Conservation (phyloP, 208 protist genomes). For the Leishmania guyanensis region DNA sequence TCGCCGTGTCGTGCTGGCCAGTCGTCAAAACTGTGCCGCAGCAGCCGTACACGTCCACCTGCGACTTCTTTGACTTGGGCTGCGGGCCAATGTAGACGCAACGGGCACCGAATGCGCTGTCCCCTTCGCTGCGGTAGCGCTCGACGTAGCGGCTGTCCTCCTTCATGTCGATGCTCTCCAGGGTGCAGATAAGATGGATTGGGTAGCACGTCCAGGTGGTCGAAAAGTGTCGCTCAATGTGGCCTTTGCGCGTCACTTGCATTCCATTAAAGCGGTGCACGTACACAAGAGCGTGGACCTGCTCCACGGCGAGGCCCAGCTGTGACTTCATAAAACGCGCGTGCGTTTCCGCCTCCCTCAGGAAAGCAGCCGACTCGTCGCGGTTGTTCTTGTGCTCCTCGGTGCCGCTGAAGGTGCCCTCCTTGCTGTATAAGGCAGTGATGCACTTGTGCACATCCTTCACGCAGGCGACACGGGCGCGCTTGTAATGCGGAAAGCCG, state of each 20-base stretch:
- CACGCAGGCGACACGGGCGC: slow-evolving; percentile 75
- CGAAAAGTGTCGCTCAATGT: slow-evolving; percentile 68
- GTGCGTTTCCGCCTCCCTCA: slow-evolving; percentile 74
- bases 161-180: slow-evolving; percentile 67
- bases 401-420: slow-evolving; percentile 60
- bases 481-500: slow-evolving; percentile 89
- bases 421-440: slow-evolving; percentile 52
- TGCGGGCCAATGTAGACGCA: slow-evolving; percentile 80
- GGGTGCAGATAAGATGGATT: slow-evolving; percentile 49
- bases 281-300: slow-evolving; percentile 72
- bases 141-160: slow-evolving; percentile 79
- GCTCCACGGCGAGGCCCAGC: slow-evolving; percentile 69
- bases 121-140: slow-evolving; percentile 59
- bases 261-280: slow-evolving; percentile 87
- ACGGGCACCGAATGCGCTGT: slow-evolving; percentile 51
- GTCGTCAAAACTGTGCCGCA: slow-evolving; percentile 46
- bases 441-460: slow-evolving; percentile 54
- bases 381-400: slow-evolving; percentile 64
- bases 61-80: slow-evolving; percentile 44
- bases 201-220: slow-evolving; percentile 84
- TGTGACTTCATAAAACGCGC: slow-evolving; percentile 76
- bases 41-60: slow-evolving; percentile 53
- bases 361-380: slow-evolving; percentile 66
- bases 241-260: slow-evolving; percentile 55
- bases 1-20: slow-evolving; percentile 33